Conservation (phyloP, 345 rosid genomes). For the Heritiera fomes region DNA sequence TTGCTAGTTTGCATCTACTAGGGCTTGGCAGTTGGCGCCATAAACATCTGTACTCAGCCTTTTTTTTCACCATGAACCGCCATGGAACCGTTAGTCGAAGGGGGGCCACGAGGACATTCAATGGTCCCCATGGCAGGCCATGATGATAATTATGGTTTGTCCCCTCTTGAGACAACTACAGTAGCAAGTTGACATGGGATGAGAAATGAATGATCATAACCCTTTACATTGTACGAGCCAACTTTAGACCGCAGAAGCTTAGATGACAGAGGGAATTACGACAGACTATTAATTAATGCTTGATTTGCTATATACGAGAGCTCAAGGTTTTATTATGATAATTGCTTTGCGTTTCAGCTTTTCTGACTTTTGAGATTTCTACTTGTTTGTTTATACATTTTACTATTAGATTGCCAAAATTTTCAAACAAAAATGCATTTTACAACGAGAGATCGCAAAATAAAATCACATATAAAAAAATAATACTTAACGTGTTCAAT, state of each 20-base stretch:
- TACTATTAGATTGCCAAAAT: no score
- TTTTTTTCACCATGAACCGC: neutral
- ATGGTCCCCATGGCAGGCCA: conserved; percentile 10
- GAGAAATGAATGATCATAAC: conserved; percentile 7
- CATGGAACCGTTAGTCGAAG: neutral
- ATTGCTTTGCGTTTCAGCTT: neutral
- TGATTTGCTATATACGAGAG: neutral
- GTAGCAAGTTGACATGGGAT: neutral
- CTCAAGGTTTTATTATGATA: neutral
- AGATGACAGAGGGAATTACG: neutral
- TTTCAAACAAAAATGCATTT: no score
- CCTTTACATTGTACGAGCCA: conserved; percentile 1
- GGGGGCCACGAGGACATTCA: neutral
- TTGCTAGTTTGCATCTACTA: neutral
- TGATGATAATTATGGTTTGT: neutral
- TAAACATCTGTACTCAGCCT: neutral
- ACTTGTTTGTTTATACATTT: neutral
- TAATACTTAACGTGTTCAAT: no score
- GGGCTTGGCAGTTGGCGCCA: neutral
- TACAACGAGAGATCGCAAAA: no score
- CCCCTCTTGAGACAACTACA: neutral
- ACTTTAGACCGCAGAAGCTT: conserved; percentile 13
- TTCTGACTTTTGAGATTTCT: neutral
- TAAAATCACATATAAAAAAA: no score
- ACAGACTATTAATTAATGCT: neutral